Evolutionary conservation across 192 early-diverging fungal genomes (phyloP).

Genomic region (Chytriomyces hyalinus): DNA sequence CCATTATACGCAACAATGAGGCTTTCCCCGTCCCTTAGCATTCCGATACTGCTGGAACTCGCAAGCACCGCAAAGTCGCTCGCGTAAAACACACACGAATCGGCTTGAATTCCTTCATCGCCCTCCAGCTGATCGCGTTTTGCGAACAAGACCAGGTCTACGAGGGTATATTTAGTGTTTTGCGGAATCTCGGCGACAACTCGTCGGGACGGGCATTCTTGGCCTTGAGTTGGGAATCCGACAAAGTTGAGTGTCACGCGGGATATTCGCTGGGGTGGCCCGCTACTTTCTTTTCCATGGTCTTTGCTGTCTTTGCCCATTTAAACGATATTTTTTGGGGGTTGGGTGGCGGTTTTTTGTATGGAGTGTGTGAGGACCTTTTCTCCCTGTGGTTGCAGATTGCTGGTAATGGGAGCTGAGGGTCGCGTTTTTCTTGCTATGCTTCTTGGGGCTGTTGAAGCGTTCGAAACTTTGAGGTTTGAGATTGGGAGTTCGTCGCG

Average conservation of each 20-base stretch:
- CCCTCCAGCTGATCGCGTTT: slow-evolving; percentile 35
- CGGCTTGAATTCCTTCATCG: slow-evolving; percentile 31
- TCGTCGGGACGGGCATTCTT: slow-evolving; percentile 32
- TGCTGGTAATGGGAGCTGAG: too few relatives aligned
- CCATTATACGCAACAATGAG: slow-evolving; percentile 37
- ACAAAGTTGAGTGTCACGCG: slow-evolving; percentile 43
- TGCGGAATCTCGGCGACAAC: slow-evolving; percentile 39
- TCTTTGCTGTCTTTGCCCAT: slow-evolving; percentile 31
- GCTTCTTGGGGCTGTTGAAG: too few relatives aligned
- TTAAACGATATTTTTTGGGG: background rate
- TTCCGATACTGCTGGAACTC: slow-evolving; percentile 30
- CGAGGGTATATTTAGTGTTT: slow-evolving; percentile 32
- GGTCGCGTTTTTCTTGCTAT: too few relatives aligned
- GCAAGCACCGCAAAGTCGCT: slow-evolving; percentile 37
- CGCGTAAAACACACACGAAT: slow-evolving; percentile 27
- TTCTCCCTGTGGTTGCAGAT: too few relatives aligned
- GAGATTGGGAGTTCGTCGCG: too few relatives aligned
- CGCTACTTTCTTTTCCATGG: background rate
- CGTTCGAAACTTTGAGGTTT: too few relatives aligned
- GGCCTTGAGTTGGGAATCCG: slow-evolving; percentile 33
- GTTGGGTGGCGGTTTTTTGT: slow-evolving; percentile 1
- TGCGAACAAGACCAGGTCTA: slow-evolving; percentile 35
- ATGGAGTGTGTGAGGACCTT: background rate
- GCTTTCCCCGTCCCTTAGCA: slow-evolving; percentile 39
- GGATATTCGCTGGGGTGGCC: slow-evolving; percentile 4